phyloP scores from a whole-genome alignment of 2,329 filamentous ascomycete genomes.

The Neofusicoccum kwambonambiense region DNA sequence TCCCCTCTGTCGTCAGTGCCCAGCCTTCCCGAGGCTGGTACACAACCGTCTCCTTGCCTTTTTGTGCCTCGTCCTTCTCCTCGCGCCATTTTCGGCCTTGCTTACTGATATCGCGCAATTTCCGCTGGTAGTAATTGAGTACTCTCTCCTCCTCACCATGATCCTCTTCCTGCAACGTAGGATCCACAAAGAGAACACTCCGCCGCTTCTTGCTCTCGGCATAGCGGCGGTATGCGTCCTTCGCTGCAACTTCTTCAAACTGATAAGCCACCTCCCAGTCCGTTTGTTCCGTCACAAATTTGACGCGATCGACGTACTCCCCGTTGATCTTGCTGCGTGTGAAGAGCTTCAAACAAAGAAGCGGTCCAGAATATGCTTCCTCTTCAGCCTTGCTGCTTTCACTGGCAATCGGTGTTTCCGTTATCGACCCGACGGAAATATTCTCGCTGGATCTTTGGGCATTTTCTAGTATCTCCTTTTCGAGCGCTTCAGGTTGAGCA shows the following conservation, averaged over 20 bases:
- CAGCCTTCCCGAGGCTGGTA: background rate
- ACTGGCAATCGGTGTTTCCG: background rate
- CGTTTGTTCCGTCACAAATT: slow-evolving; percentile 44
- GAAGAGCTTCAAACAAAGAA: slow-evolving; percentile 68
- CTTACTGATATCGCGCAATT: slow-evolving; percentile 49
- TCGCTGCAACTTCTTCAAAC: background rate
- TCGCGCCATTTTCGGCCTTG: slow-evolving; percentile 61
- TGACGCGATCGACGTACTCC: slow-evolving; percentile 60
- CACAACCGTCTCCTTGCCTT: slow-evolving; percentile 1
- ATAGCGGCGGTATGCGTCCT: background rate
- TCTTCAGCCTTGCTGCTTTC: background rate
- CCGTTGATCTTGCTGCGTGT: slow-evolving; percentile 72
- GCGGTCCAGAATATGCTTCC: background rate
- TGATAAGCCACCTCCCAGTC: slow-evolving; percentile 74
- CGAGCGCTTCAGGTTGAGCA: slow-evolving; percentile 15
- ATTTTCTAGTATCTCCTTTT: slow-evolving; percentile 7
- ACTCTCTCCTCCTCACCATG: slow-evolving; percentile 40
- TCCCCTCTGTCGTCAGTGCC: background rate
- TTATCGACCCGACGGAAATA: background rate
- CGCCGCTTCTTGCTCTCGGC: slow-evolving; percentile 45
- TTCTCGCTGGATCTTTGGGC: background rate
- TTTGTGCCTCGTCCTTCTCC: slow-evolving; percentile 46
- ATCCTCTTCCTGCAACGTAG: slow-evolving; percentile 21
- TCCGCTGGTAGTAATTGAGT: slow-evolving; percentile 42
- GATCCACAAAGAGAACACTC: background rate